Evolutionary conservation across 2,329 filamentous ascomycete genomes (phyloP), one percentile per base, ranked within the genome.

Genomic region (Aspergillus spinulosporus): DNA sequence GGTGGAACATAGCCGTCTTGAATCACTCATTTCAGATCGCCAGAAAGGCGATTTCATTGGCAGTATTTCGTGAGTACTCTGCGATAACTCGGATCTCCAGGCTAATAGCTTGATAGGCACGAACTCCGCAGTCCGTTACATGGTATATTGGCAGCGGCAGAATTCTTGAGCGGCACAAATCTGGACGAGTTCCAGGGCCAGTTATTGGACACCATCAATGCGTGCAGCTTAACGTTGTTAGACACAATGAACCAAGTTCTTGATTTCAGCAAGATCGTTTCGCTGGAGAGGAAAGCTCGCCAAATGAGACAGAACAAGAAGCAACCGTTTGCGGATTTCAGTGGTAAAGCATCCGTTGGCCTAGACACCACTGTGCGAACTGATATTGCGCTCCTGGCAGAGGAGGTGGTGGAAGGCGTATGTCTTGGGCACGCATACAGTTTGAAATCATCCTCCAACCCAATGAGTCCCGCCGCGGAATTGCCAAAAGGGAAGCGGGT

Each of bases 331-430:
- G 62, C 66, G 2, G 70, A 72, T 4, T 52, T 66, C 14, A 68
- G 64, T 52, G 68, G 73, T 49, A 68, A 65, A 36, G 60, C 73
- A 6, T 69, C 69, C 0, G 63, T 69, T 3, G 68, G 71, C 29
- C 58, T 74, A 37, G 72, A 74, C 48, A 68, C 66, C 0, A 68
- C 68, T 32, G 68, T 72, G 3, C 64, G 65, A 6, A 71, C 77
- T 0, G 76, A 81, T 55, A 64, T 82, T 0, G 74, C 76, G 12
- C 68, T 76, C 2, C 61, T 82, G 9, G 75, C 79, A 0, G 82
- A 83, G 64, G 81, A 83, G 59, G 81, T 82, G 0, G 76, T 82
- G 4, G 81, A 84, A 56, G 81, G 82, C 1, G 80, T 84, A 3
- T 80, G 73, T 62, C 72, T 76, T 34, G 82, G 82, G 0, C 79